phyloP scores from a whole-genome alignment of 2,329 filamentous ascomycete genomes.

The Harringtonia aguacate region DNA sequence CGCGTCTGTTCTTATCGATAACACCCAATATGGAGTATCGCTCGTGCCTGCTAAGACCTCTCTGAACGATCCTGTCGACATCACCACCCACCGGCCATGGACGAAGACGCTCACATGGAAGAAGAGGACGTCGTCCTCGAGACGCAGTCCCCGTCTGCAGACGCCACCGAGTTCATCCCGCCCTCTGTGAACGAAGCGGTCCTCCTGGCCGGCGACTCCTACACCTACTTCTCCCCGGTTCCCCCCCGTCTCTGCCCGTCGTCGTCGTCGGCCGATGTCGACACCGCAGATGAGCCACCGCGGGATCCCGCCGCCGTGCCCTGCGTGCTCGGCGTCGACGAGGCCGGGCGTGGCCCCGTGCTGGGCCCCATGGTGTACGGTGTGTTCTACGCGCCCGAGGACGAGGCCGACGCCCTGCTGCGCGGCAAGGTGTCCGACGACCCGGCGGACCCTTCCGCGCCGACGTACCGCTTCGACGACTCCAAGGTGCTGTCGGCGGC shows the following conservation, averaged over 20 bases:
- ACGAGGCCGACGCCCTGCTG: constrained; percentile 61
- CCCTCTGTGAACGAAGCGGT: constrained; percentile 52
- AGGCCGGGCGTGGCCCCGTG: constrained; percentile 90
- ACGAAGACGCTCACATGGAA: constrained; percentile 22
- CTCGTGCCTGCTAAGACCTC: too few relatives aligned
- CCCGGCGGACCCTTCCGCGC: constrained; percentile 8
- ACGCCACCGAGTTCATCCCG: constrained; percentile 43
- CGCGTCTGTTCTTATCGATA: constrained; percentile 4
- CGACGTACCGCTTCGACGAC: constrained; percentile 83
- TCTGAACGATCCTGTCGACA: too few relatives aligned
- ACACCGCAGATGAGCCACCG: too few relatives aligned
- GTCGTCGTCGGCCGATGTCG: constrained; percentile 13
- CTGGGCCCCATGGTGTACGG: constrained; percentile 70
- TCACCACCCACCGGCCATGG: not conserved
- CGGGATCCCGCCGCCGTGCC: constrained; percentile 38
- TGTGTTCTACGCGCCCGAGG: constrained; percentile 64
- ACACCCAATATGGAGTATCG: not conserved
- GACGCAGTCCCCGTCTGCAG: constrained; percentile 20
- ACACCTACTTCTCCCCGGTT: constrained; percentile 60
- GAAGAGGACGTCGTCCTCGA: constrained; percentile 20
- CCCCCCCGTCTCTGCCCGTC: constrained; percentile 41
- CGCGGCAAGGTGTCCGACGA: constrained; percentile 26
- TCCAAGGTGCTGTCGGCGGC: constrained; percentile 79
- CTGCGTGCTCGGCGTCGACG: constrained; percentile 82
- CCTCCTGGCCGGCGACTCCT: constrained; percentile 56